Conservation (phyloP, 805 yeast genomes). For the Lipomyces sp. region DNA sequence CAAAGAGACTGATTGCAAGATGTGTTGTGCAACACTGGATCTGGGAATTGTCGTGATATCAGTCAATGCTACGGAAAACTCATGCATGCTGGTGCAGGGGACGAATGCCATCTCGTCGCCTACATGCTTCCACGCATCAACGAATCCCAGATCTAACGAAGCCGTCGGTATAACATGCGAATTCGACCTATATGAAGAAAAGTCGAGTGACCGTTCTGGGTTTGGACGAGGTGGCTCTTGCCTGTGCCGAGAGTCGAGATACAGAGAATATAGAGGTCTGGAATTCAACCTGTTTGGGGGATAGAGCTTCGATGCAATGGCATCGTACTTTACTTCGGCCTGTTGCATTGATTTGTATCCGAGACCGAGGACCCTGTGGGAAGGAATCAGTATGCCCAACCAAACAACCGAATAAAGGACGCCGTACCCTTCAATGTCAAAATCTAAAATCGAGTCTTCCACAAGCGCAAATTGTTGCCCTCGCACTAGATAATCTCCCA, state of each 20-base stretch:
- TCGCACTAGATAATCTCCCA: slow-evolving; percentile 15
- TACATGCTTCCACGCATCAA: slow-evolving; percentile 21
- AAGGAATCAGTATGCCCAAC: not conserved
- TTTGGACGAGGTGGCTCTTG: not conserved
- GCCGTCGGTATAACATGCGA: slow-evolving; percentile 14
- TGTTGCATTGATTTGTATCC: slow-evolving; percentile 29
- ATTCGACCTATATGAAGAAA: not conserved
- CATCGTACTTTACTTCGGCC: slow-evolving; percentile 26
- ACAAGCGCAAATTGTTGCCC: slow-evolving; percentile 26
- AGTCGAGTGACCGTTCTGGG: not conserved
- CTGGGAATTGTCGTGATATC: slow-evolving; percentile 6
- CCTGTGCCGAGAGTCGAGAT: slow-evolving; percentile 25
- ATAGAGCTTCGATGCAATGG: slow-evolving; percentile 20
- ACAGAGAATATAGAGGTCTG: slow-evolving; percentile 19
- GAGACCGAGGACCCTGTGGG: slow-evolving; percentile 27
- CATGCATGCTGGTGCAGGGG: slow-evolving; percentile 23
- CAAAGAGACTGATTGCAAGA: not conserved
- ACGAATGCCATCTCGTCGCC: slow-evolving; percentile 25
- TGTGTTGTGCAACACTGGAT: not conserved
- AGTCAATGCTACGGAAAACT: slow-evolving; percentile 12
- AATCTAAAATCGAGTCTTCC: slow-evolving; percentile 31
- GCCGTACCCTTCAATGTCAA: slow-evolving; percentile 27
- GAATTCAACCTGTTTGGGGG: not conserved
- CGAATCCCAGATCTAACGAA: slow-evolving; percentile 27
- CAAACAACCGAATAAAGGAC: not conserved